A percentile compares a stretch with the other conserved stretches of the same genome.
Evolutionary conservation across 2,329 filamentous ascomycete species (phyloP).

Genomic region (Magnaporthiopsis incrustans): DNA sequence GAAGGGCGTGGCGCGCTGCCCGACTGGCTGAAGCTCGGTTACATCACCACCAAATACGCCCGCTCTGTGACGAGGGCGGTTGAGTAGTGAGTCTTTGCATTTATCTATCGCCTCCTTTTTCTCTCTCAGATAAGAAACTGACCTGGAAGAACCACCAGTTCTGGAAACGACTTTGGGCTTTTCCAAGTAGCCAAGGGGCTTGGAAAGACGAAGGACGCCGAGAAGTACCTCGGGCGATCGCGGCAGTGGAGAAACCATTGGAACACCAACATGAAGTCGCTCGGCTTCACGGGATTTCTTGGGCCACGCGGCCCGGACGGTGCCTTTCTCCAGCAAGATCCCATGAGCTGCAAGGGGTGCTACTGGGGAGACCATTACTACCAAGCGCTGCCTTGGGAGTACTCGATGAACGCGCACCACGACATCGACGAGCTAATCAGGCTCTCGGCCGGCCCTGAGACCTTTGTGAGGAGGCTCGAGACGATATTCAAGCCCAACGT

Average conservation of each 20-base stretch:
- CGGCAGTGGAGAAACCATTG: conserved; percentile 67
- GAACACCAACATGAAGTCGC: conserved; percentile 48
- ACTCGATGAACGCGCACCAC: conserved; percentile 62
- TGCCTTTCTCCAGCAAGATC: conserved; percentile 44
- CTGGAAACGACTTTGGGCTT: conserved; percentile 57
- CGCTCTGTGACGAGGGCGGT: conserved; percentile 57
- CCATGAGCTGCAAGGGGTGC: conserved; percentile 52
- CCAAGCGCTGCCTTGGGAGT: conserved; percentile 55
- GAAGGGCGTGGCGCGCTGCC: conserved; percentile 61
- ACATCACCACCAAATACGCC: conserved; percentile 53
- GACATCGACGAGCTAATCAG: conserved; percentile 49
- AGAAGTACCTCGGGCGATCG: conserved; percentile 54
- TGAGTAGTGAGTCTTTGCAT: conserved; percentile 42
- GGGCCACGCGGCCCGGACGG: conserved; percentile 47
- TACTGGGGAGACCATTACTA: conserved; percentile 55
- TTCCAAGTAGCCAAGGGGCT: conserved; percentile 54
- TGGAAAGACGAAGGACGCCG: conserved; percentile 35
- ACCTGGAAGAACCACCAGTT: background rate
- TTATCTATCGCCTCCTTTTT: background rate
- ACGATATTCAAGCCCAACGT: conserved; percentile 49
- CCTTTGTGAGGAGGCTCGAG: conserved; percentile 50
- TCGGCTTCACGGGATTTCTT: conserved; percentile 58
- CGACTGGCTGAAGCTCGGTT: conserved; percentile 59
- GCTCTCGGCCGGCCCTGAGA: conserved; percentile 43
- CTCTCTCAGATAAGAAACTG: background rate